Conservation (phyloP, 257 asterid species). For the Thymus mandschuricus region DNA sequence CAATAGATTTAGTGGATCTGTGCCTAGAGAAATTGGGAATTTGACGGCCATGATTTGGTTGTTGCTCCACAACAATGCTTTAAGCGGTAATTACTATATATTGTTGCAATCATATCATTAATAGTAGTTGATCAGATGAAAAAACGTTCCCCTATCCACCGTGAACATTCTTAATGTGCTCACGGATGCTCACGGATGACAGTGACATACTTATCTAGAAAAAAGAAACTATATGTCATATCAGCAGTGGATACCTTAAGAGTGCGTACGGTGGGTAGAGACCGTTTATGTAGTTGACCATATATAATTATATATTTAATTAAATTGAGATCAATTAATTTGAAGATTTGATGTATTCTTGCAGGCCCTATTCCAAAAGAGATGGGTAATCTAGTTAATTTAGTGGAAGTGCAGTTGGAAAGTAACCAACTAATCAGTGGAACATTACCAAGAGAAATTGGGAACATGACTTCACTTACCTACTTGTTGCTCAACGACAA, state of each 20-base stretch:
- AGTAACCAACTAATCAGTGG: background rate
- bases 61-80: background rate
- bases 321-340: background rate
- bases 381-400: background rate
- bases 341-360: background rate
- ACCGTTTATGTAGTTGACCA: no score
- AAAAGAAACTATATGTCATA: no score
- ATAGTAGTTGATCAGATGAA: background rate
- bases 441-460: background rate
- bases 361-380: constrained; percentile 10
- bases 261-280: no score
- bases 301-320: no score
- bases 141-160: no score
- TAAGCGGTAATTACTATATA: background rate
- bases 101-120: background rate
- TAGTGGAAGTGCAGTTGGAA: constrained; percentile 1
- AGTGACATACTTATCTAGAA: no score
- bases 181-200: no score
- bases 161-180: no score
- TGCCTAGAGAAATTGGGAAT: constrained; percentile 17
- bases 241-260: no score
- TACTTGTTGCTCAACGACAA: background rate
- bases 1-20: background rate
- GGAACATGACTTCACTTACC: background rate
- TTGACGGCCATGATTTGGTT: background rate